Evolutionary conservation across 2,329 filamentous ascomycete species (phyloP), one percentile per base, ranked within the genome.

Genomic region (Rhynchosporium secalis): DNA sequence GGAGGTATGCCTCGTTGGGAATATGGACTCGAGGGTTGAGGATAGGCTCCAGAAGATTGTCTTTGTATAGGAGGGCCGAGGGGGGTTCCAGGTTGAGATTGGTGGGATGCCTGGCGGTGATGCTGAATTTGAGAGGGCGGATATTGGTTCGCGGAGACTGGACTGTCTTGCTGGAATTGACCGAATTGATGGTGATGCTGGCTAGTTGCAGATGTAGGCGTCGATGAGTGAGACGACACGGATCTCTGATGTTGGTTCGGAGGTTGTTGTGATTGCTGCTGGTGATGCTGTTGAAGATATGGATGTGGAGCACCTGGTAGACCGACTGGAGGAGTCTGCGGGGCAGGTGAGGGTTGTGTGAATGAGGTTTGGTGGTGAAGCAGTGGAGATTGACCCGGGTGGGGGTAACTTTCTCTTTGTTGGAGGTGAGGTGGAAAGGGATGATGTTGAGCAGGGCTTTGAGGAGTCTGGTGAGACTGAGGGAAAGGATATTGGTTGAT

Each of bases 161-260:
- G 85, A 68, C 84, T 87, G 45, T 78, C 79, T 64, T 84, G 82
- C 29, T 72, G 74, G 66, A 81, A 83, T 33, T 81, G 77, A 60
- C 76, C 73, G 12, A 80, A 80, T 68, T 81, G 84, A 8, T 79
- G 79, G 51, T 79, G 79, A 51, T 81, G 81, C 72, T 86, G 84
- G 70, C 81, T 83, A 52, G 86, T 84, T 15, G 84, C 81, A 45
- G 84, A 86, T 6, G 83, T 86, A n/a, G 84, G 84, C 41, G 85
- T 87, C 10, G 83, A 77, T 12, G 85, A 86, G 60, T 86, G 82
- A 5, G 80, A 76, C 28, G 85, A 87, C 61, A 82, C 82, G 47
- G 85, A 84, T 69, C 83, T 74, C 66, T 78, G 76, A 61, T 78
- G 77, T 29, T 49, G 47, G 28, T 49, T 49, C 28, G 47, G 28